Evolutionary conservation across 306 rosid species (phyloP).

Genomic region (Quercus suber): DNA sequence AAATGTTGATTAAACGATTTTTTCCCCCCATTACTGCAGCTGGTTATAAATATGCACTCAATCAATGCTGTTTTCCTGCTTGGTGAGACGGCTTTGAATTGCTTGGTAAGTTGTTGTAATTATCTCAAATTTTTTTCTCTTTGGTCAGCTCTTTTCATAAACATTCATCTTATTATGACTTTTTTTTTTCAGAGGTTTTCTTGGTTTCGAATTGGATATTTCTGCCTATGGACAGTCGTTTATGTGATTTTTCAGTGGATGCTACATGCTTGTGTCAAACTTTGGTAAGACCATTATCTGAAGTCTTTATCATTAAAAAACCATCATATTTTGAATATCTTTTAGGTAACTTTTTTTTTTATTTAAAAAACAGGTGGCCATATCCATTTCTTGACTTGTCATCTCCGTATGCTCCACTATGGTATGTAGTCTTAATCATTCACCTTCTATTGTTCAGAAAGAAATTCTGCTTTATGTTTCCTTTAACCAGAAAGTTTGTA

Average conservation of each 20-base stretch:
- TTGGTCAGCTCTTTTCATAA: slow-evolving; percentile 8
- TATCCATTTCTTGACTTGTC: slow-evolving; percentile 97
- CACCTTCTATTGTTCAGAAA: background rate
- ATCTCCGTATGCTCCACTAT: slow-evolving; percentile 71
- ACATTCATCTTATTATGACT: slow-evolving; percentile 17
- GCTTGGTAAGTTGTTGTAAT: slow-evolving; percentile 57
- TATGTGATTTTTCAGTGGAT: slow-evolving; percentile 87
- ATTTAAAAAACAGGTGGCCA: slow-evolving; percentile 80
- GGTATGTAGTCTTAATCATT: slow-evolving; percentile 39
- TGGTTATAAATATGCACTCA: slow-evolving; percentile 72
- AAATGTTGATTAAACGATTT: background rate
- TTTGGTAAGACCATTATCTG: slow-evolving; percentile 53
- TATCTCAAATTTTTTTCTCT: background rate
- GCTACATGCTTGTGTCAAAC: slow-evolving; percentile 66
- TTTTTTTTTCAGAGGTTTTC: slow-evolving; percentile 66
- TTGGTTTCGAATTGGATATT: slow-evolving; percentile 95
- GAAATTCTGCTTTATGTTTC: background rate
- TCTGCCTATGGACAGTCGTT: slow-evolving; percentile 79
- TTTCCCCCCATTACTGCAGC: slow-evolving; percentile 38
- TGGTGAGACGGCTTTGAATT: slow-evolving; percentile 78
- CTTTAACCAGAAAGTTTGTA: background rate
- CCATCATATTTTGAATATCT: slow-evolving; percentile 7
- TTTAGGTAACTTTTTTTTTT: background rate
- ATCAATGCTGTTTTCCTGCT: slow-evolving; percentile 90
- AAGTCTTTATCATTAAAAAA: background rate